These are phyloP conservation scores for Monilinia fructicola DNA, from an alignment of 2,329 filamentous ascomycete genomes.

Conservation along the genomic window DNA sequence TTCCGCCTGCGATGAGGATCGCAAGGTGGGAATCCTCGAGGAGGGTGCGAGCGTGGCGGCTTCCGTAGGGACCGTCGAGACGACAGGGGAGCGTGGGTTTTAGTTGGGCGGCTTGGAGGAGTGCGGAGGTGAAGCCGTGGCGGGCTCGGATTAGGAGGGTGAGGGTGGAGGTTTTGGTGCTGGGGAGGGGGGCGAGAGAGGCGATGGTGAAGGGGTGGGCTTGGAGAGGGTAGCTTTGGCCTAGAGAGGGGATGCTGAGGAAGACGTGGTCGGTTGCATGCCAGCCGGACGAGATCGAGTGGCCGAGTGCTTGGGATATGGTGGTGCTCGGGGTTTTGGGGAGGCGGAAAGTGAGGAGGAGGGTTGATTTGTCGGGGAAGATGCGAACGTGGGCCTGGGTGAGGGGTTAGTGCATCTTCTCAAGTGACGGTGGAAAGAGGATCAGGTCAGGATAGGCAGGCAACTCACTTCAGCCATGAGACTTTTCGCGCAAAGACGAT, in stretches of 20 bases:
- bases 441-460: no score
- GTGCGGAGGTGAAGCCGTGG: conserved; percentile 57
- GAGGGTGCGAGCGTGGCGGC: conserved; percentile 53
- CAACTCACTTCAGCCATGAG: conserved; percentile 47
- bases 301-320: conserved; percentile 31
- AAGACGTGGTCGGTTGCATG: conserved; percentile 63
- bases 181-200: conserved; percentile 51
- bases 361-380: conserved; percentile 57
- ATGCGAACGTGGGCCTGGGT: conserved; percentile 45
- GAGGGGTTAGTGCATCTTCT: not conserved
- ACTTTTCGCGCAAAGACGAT: conserved; percentile 54
- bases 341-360: conserved; percentile 45
- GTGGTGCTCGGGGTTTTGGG: conserved; percentile 19
- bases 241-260: conserved; percentile 56
- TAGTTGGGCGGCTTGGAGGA: conserved; percentile 52
- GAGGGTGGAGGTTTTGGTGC: conserved; percentile 50
- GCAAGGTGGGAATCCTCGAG: conserved; percentile 50
- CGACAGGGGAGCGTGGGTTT: conserved; percentile 49
- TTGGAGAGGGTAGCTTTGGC: conserved; percentile 54
- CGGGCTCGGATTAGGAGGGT: conserved; percentile 60
- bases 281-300: conserved; percentile 54
- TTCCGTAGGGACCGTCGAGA: conserved; percentile 66
- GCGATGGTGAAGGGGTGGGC: conserved; percentile 68
- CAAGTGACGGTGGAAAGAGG: not conserved
- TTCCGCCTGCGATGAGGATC: conserved; percentile 61